A percentile compares a stretch with the other conserved stretches of the same genome.
phyloP scores from a whole-genome alignment of 2,329 filamentous ascomycete species.

The Penicillium sp. region DNA sequence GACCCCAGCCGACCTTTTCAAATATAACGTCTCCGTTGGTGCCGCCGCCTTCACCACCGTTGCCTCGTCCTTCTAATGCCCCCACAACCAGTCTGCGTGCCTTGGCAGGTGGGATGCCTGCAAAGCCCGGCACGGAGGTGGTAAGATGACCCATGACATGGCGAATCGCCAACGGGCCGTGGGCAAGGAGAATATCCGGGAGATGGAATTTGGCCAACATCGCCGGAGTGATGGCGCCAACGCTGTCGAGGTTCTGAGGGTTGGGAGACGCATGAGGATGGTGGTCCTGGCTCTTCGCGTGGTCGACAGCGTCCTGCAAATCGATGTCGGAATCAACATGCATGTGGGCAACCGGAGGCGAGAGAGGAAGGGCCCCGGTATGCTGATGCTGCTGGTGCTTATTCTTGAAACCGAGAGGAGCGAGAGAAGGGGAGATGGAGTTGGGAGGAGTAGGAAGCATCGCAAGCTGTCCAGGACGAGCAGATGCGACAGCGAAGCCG shows the following conservation, averaged over 20 bases:
- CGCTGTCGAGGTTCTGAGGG: constrained; percentile 60
- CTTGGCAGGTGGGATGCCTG: constrained; percentile 81
- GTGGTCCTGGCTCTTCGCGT: constrained; percentile 41
- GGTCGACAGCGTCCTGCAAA: constrained; percentile 65
- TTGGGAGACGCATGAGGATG: constrained; percentile 35
- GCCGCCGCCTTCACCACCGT: constrained; percentile 50
- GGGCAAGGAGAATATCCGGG: constrained; percentile 80
- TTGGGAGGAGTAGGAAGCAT: constrained; percentile 85
- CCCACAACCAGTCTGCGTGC: constrained; percentile 88
- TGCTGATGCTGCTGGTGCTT: constrained; percentile 38
- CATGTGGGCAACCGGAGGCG: constrained; percentile 43
- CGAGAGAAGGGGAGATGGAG: constrained; percentile 85
- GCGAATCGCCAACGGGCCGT: constrained; percentile 89
- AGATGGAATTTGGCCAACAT: constrained; percentile 88
- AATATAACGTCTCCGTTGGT: constrained; percentile 61
- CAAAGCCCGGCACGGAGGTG: constrained; percentile 88
- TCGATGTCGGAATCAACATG: constrained; percentile 82
- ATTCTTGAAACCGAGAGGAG: constrained; percentile 73
- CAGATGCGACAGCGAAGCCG: constrained; percentile 32
- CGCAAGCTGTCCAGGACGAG: constrained; percentile 29
- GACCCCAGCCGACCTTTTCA: constrained; percentile 95
- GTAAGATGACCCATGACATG: constrained; percentile 94
- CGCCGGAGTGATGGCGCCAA: constrained; percentile 76
- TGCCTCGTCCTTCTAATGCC: constrained; percentile 76
- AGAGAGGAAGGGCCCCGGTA: constrained; percentile 30